Percentiles rank a stretch among this genome's conserved stretches.
Evolutionary conservation across 495 filamentous ascomycete species (phyloP).

Genomic region (Staphylotrichum tortipilum): DNA sequence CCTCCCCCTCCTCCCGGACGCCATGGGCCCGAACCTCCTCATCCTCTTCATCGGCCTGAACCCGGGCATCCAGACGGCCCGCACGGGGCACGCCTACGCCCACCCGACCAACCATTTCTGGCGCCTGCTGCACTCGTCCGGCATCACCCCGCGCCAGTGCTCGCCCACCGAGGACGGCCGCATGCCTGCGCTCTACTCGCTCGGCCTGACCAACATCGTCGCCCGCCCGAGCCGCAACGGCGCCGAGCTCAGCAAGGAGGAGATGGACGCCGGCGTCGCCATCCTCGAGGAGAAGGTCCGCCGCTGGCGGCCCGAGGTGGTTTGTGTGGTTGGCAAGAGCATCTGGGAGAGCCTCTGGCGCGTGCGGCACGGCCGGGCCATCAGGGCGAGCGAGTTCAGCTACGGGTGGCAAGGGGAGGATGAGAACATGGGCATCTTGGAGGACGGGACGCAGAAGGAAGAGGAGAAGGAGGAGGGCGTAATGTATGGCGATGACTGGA

Average conservation of each 20-base stretch:
- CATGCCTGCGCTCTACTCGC: slow-evolving; percentile 61
- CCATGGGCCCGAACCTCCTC: slow-evolving; percentile 64
- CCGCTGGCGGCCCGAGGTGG: slow-evolving; percentile 62
- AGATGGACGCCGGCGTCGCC: slow-evolving; percentile 76
- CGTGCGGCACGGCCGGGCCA: slow-evolving; percentile 51
- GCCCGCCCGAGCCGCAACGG: slow-evolving; percentile 69
- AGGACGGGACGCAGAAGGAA: slow-evolving; percentile 3
- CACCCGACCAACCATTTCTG: slow-evolving; percentile 93
- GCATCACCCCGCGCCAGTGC: slow-evolving; percentile 57
- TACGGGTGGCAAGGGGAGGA: slow-evolving; percentile 87
- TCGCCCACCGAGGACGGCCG: slow-evolving; percentile 52
- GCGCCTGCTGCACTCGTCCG: slow-evolving; percentile 69
- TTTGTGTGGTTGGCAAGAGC: slow-evolving; percentile 83
- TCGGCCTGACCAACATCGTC: slow-evolving; percentile 93
- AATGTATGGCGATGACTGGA: slow-evolving; percentile 49
- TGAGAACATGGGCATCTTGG: slow-evolving; percentile 61
- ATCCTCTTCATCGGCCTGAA: slow-evolving; percentile 86
- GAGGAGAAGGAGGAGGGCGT: slow-evolving; percentile 23
- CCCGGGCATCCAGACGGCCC: slow-evolving; percentile 75
- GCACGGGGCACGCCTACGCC: slow-evolving; percentile 75
- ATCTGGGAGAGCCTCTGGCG: slow-evolving; percentile 92
- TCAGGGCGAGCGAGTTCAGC: slow-evolving; percentile 60
- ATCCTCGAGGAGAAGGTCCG: slow-evolving; percentile 72
- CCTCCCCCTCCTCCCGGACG: slow-evolving; percentile 63
- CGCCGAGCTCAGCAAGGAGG: slow-evolving; percentile 63